Evolutionary conservation across 1,139 yeast genomes (phyloP), one percentile per base, ranked within the genome.

Genomic region (Candida frijolesensis): DNA sequence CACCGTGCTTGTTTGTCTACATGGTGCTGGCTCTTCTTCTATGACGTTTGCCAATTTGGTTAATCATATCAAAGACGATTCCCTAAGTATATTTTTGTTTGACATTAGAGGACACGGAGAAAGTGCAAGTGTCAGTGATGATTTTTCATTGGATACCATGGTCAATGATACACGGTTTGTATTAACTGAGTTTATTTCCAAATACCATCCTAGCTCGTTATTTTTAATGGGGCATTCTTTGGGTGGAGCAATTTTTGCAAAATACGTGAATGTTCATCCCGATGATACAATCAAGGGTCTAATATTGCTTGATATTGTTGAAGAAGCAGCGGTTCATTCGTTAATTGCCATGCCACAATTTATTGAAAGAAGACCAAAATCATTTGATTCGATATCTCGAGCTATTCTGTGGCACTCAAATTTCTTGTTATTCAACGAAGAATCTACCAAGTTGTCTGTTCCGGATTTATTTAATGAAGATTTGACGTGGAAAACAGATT

Each of bases 1-100:
- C 0, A 86, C 95, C 0, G 62, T 90, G 1, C 83, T 88, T 57
- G 70, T 92, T 1, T 84, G 85, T 57, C 95, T 89, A 56, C 99
- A 94, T 65, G 99, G 99, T 4, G 97, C 97, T 1, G 99, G 98
- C 0, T 91, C 97, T 1, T 82, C 89, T 2, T 90, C 87, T 0
- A 72, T 89, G 70, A 78, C 97, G 0, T 94, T 89, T 72, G 89
- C 89, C 0, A 67, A 70, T 34, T 63, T 87, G 33, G 68, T 83
- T 0, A 68, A 54, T 61, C 69, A 12, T 47, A 49, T 54, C 8
- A 51, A 57, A 35, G 52, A 65, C 3, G 60, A 60, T 2, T 56
- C 63, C 5, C 48, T 56, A 3, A 96, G 95, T 0, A 66, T 87
- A 2, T 75, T 92, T 48, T 66, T 86, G 0, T 89, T 81, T 65